Base-by-base conservation (phyloP, 805 yeast species). In the Saccharomycopsis fibuligera region DNA sequence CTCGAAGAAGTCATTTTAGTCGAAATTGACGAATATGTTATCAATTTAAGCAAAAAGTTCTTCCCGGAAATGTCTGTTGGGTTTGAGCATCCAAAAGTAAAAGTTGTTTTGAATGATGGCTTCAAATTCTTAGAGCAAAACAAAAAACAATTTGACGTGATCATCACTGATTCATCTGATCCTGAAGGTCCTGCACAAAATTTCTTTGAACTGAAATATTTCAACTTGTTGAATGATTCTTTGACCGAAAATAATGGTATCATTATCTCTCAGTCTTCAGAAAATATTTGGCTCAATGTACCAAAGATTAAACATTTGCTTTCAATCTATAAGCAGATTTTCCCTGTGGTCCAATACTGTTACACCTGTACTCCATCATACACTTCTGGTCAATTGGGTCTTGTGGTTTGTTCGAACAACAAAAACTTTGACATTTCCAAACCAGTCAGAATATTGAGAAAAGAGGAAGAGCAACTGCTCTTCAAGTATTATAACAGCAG, bases 101-200 rank as follows among this genome's bases (percentile, higher is more conserved):
- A 75, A 29, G 76, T 89, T 10, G 71, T 78, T 47, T 72, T 89
- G 45, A 78, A 79, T 47, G 97, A 89, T 67, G 97, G 97, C 1
- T 89, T 89, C 69, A 73, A 86, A 64, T 89, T 67, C 62, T 71
- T 89, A 56, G 72, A 79, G 51, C 72, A 68, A 10, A 48, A 50
- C 29, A 17, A 35, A 38, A 62, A 21, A 66, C 69, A 38, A 56
- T 89, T 73, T 61, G 96, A 89, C 64, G 82, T 90, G 29, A 86
- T 89, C 51, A 87, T 89, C 53, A 86, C 96, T 16, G 97, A 89
- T 64, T 86, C 96, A 2, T 83, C 95, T 1, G 97, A 89, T 64
- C 96, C 96, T 1, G 96, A 89, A 58, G 96, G 93, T 2, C 97
- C 97, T 4, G 97, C 97, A 1, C 95, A 82, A 58, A 85, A 85